Evolutionary conservation across 2,329 filamentous ascomycete species (phyloP).

Genomic region (Epichloe hybrida): DNA sequence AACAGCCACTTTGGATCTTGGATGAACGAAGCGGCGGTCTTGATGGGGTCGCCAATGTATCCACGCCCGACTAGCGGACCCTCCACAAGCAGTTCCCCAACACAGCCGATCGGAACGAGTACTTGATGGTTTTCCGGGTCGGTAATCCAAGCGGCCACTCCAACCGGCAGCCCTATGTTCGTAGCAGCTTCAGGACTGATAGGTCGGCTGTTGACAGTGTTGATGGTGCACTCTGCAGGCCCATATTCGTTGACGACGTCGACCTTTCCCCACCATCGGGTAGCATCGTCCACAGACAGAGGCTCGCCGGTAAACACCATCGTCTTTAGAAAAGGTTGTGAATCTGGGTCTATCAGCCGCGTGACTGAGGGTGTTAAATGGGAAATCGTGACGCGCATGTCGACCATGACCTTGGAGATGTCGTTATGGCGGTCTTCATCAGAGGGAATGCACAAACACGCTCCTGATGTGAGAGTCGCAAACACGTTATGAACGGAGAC

Average conservation of each 20-base stretch:
- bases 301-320: neutral
- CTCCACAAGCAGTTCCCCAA: constrained; percentile 24
- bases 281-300: constrained; percentile 5
- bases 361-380: too few species aligned
- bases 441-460: constrained; percentile 6
- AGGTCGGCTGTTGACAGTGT: neutral
- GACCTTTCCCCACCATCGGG: neutral
- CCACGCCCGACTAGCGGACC: constrained; percentile 34
- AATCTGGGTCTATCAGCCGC: too few species aligned
- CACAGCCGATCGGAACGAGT: neutral
- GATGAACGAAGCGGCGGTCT: constrained; percentile 19
- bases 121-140: neutral
- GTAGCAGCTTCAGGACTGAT: too few species aligned
- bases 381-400: too few species aligned
- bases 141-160: neutral
- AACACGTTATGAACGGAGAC: constrained; percentile 5
- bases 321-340: neutral
- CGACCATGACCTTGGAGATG: too few species aligned
- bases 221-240: neutral
- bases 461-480: constrained; percentile 3
- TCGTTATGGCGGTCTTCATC: neutral
- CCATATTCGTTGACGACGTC: neutral
- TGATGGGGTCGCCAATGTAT: constrained; percentile 28
- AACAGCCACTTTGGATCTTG: constrained; percentile 10
- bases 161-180: too few species aligned